phyloP scores from a whole-genome alignment of 352 stramenopile genomes.

The Pythium periplocum region DNA sequence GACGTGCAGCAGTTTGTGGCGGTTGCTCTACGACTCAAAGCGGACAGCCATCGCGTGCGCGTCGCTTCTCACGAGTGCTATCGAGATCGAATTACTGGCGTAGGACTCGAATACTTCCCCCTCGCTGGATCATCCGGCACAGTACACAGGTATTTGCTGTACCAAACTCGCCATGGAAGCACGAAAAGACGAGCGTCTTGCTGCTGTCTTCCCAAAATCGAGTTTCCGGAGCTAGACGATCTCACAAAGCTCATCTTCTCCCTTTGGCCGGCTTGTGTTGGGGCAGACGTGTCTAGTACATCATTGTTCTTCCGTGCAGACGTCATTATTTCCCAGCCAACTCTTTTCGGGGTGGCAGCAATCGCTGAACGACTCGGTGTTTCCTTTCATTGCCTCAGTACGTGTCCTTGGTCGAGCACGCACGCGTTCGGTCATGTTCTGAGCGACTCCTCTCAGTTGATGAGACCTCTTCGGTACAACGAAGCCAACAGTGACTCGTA shows the following conservation, averaged over 20 bases:
- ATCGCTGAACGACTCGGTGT: conserved; percentile 68
- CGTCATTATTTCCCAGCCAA: conserved; percentile 59
- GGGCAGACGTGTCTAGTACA: conserved; percentile 33
- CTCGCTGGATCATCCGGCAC: conserved; percentile 48
- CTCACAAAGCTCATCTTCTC: conserved; percentile 47
- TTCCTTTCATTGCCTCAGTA: conserved; percentile 62
- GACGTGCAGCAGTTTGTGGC: conserved; percentile 68
- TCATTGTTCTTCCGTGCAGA: conserved; percentile 55
- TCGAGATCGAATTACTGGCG: conserved; percentile 49
- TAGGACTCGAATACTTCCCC: conserved; percentile 65
- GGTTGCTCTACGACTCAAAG: conserved; percentile 66
- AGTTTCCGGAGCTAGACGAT: conserved; percentile 40
- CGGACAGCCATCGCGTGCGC: conserved; percentile 85
- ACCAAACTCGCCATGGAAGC: conserved; percentile 31
- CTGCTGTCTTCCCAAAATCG: conserved; percentile 22
- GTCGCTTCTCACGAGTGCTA: conserved; percentile 83
- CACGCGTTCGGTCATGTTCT: conserved; percentile 54
- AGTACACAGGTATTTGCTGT: conserved; percentile 38
- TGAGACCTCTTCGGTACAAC: conserved; percentile 36
- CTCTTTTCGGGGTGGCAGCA: conserved; percentile 49
- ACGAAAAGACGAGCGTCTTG: conserved; percentile 24
- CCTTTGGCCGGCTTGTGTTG: conserved; percentile 51
- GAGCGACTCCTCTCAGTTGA: conserved; percentile 21
- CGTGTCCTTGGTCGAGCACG: conserved; percentile 42
- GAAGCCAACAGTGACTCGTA: conserved; percentile 47